Percentiles rank a stretch among this genome's conserved stretches.
phyloP scores from a whole-genome alignment of 2,329 filamentous ascomycete genomes.

The Hypoxylon sp. region DNA sequence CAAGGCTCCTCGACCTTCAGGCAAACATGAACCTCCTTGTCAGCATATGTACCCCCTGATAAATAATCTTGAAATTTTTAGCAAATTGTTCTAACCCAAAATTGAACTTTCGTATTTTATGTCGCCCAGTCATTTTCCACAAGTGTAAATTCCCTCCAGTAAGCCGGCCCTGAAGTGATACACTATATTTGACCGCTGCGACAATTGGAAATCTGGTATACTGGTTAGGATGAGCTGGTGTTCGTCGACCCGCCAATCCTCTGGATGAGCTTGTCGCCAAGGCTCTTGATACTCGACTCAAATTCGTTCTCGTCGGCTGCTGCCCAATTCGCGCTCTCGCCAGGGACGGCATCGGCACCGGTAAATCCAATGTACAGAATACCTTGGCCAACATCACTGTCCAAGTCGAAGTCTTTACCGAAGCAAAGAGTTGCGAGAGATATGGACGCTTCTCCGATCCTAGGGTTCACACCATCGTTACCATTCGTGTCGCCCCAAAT shows the following conservation, averaged over 20 bases:
- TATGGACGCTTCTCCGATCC: slow-evolving; percentile 64
- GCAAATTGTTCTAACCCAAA: not conserved
- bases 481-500: slow-evolving; percentile 69
- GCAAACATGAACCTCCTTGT: not conserved
- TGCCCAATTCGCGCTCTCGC: slow-evolving; percentile 4
- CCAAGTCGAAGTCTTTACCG: slow-evolving; percentile 7
- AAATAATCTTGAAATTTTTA: not conserved
- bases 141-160: not conserved
- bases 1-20: not conserved
- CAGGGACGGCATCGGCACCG: slow-evolving; percentile 14
- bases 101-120: not conserved
- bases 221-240: not conserved
- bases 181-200: not conserved
- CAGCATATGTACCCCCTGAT: not conserved
- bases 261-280: slow-evolving; percentile 21
- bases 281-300: slow-evolving; percentile 12
- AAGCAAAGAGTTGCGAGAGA: slow-evolving; percentile 63
- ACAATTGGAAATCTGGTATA: not conserved
- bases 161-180: not conserved
- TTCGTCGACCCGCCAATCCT: slow-evolving; percentile 2
- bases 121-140: not conserved
- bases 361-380: slow-evolving; percentile 28
- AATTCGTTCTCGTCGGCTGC: slow-evolving; percentile 15
- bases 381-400: slow-evolving; percentile 22
- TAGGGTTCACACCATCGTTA: slow-evolving; percentile 55